phyloP scores from a whole-genome alignment of 495 filamentous ascomycete genomes.

The Pseudotulostoma volvatum region DNA sequence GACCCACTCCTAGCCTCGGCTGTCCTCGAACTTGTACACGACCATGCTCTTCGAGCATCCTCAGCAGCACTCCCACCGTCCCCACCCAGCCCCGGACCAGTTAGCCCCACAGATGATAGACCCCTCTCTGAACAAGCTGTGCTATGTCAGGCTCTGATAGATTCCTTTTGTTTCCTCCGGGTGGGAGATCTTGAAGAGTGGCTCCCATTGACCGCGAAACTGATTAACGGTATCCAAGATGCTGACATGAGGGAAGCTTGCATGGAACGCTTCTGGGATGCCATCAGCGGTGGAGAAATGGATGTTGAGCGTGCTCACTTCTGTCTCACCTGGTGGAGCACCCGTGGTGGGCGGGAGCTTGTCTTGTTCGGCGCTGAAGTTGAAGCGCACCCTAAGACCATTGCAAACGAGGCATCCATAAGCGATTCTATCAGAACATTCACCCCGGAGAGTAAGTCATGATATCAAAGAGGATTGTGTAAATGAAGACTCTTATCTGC shows the following conservation, averaged over 20 bases:
- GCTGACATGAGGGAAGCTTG: slow-evolving; percentile 44
- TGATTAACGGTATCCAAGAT: slow-evolving; percentile 42
- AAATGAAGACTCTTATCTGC: too few species aligned
- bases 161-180: slow-evolving; percentile 61
- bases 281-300: slow-evolving; percentile 74
- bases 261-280: slow-evolving; percentile 68
- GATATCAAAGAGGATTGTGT: slow-evolving; percentile 3
- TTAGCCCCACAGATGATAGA: slow-evolving; percentile 14
- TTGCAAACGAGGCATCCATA: slow-evolving; percentile 31
- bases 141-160: slow-evolving; percentile 62
- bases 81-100: slow-evolving; percentile 12
- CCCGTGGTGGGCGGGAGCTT: slow-evolving; percentile 47
- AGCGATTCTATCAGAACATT: slow-evolving; percentile 38
- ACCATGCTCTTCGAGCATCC: slow-evolving; percentile 43
- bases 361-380: slow-evolving; percentile 39
- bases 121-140: slow-evolving; percentile 67
- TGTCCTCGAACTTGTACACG: slow-evolving; percentile 64
- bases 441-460: slow-evolving; percentile 29
- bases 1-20: slow-evolving; percentile 65
- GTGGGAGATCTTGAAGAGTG: slow-evolving; percentile 57
- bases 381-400: slow-evolving; percentile 8
- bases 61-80: slow-evolving; percentile 29
- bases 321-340: slow-evolving; percentile 80
- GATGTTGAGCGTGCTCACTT: slow-evolving; percentile 70
- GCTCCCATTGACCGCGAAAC: slow-evolving; percentile 52